Conservation (phyloP, 805 yeast species). For the Lachancea kluyveri region DNA sequence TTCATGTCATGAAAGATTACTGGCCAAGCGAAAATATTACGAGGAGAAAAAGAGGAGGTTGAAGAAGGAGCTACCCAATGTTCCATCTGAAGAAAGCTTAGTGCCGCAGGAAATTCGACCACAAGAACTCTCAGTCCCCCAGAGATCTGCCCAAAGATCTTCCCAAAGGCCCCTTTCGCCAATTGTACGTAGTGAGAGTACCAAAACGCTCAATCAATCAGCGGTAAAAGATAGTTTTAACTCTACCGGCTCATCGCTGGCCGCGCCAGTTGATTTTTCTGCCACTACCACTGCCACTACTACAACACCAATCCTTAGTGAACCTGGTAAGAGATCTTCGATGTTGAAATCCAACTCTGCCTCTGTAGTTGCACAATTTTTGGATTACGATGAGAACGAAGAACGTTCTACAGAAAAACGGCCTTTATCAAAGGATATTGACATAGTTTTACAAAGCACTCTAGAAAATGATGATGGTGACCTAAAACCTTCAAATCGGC, state of each 20-base stretch:
- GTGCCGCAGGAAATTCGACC: not conserved
- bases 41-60: conserved; percentile 27
- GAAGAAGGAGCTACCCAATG: conserved; percentile 20
- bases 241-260: too few species aligned
- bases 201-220: too few species aligned
- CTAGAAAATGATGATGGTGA: conserved; percentile 13
- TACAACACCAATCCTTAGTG: too few species aligned
- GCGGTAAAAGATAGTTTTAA: too few species aligned
- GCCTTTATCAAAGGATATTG: conserved; percentile 9
- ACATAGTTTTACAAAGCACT: conserved; percentile 21
- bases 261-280: conserved; percentile 11
- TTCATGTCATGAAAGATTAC: conserved; percentile 78
- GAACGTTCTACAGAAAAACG: conserved; percentile 1
- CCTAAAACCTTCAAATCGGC: not conserved
- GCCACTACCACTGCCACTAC: conserved; percentile 4
- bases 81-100: conserved; percentile 4
- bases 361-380: conserved; percentile 22
- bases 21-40: conserved; percentile 62
- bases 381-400: conserved; percentile 11
- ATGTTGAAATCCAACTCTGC: conserved; percentile 14
- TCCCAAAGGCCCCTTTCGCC: conserved; percentile 19
- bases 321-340: too few species aligned
- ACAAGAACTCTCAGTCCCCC: conserved; percentile 10
- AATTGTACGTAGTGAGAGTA: too few species aligned
- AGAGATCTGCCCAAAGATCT: conserved; percentile 19